A percentile compares a stretch with the other conserved stretches of the same genome.
These are phyloP conservation scores for Penicillium sp. DNA, from an alignment of 2,329 filamentous ascomycete species.

Conservation along the genomic window DNA sequence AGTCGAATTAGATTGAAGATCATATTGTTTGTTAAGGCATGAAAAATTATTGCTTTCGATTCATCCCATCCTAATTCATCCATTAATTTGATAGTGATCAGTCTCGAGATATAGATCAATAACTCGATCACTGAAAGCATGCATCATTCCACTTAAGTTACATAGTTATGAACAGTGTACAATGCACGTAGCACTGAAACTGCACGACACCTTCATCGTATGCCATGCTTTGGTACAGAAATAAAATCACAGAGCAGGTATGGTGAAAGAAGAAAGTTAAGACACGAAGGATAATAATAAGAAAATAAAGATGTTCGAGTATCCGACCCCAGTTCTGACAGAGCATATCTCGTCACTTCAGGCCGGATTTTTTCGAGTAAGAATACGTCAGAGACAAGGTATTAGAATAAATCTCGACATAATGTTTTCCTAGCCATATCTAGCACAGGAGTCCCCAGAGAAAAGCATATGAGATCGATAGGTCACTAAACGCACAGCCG, in stretches of 20 bases:
- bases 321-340: neutral
- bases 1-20: neutral
- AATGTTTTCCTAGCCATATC: neutral
- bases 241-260: slow-evolving; percentile 12
- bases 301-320: neutral
- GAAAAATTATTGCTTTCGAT: neutral
- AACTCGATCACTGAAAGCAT: slow-evolving; percentile 5
- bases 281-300: slow-evolving; percentile 12
- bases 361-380: neutral
- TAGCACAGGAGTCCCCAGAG: neutral
- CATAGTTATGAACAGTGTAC: slow-evolving; percentile 12
- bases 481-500: neutral
- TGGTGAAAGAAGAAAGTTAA: slow-evolving; percentile 11
- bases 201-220: slow-evolving; percentile 4
- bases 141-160: slow-evolving; percentile 13
- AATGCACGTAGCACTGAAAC: slow-evolving; percentile 13
- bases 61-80: neutral
- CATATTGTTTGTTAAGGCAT: neutral
- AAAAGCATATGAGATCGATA: neutral
- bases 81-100: neutral
- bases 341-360: neutral
- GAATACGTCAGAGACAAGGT: neutral
- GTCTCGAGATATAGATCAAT: neutral
- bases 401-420: neutral
- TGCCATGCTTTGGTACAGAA: slow-evolving; percentile 6